Base-by-base conservation (phyloP, 306 rosid species). In the Vigna mungo region DNA sequence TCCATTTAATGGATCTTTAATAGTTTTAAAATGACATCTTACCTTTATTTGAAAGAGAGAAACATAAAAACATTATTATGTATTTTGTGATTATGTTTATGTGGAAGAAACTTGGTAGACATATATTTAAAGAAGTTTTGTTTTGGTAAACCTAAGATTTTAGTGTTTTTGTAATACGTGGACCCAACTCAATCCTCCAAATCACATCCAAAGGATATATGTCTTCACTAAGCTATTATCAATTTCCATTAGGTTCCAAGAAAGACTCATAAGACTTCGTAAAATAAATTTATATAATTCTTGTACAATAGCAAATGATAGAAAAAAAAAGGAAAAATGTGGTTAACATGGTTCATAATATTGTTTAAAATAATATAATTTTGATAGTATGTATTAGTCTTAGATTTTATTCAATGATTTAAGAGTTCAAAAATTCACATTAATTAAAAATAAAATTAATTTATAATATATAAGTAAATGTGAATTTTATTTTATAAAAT, bases 171-270 rank as follows among this genome's bases (percentile, higher is more conserved):
- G 71, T 23, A 65, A 5, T 30, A 36, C 27, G 36, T 63, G 69
- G 27, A 18, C 48, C 48, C 52, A 65, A 65, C 10, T 2, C 11
- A 37, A 65, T 76, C 74, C 72, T 76, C 41, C 46, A 76, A 49
- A 64, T 76, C 73, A 63, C 65, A 48, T 65, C 73, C 43, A 52
- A 39, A 5, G 14, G 65, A 65, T 76, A 36, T 23, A 20, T 67
- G 72, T 67, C 37, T 12, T 37, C 66, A 37, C 16, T 53, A 62
- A 47, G 39, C 46, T 25, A 10, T 76, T 65, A 15, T 67, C 0
- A 44, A 65, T 17, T 65, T 39, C 71, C 2, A 43, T 58, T 63
- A 62, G 71, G 49, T 60, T 30, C 16, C n/a, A 3, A 61, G 9
- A 73, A 74, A 60, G 59, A 75, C 61, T 17, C 13, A 8, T 51